These are phyloP conservation scores for Piper longum DNA, from an alignment of 164 flowering plant genomes.

Conservation along the genomic window DNA sequence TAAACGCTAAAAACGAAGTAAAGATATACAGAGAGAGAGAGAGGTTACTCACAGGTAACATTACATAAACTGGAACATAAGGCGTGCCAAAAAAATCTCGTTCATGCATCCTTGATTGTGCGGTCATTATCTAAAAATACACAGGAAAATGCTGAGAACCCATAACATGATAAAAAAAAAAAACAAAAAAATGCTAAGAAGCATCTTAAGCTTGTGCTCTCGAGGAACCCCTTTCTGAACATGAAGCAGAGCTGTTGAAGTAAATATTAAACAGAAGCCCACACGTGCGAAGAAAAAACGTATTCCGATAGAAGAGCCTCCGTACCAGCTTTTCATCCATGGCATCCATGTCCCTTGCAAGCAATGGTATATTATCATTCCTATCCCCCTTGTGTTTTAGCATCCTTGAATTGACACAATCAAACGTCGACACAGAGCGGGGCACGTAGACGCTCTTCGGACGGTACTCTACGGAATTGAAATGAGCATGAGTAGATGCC, in stretches of 20 bases:
- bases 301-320: not conserved
- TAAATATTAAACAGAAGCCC: too few relatives aligned
- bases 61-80: constrained; percentile 12
- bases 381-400: constrained; percentile 37
- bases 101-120: constrained; percentile 4
- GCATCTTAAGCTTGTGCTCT: not conserved
- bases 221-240: not conserved
- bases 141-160: not conserved
- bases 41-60: constrained; percentile 11
- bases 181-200: too few relatives aligned
- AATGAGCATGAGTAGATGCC: constrained; percentile 27
- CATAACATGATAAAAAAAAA: not conserved
- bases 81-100: constrained; percentile 12
- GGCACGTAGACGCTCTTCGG: constrained; percentile 49
- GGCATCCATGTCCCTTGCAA: constrained; percentile 35
- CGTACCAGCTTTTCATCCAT: constrained; percentile 50
- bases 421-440: constrained; percentile 29
- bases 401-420: constrained; percentile 26
- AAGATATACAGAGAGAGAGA: not conserved
- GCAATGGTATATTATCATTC: constrained; percentile 32
- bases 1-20: not conserved
- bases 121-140: constrained; percentile 15
- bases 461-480: constrained; percentile 35
- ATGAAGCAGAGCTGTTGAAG: not conserved
- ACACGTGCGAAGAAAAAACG: not conserved